Evolutionary conservation across 768 basidiomycete genomes (phyloP).

Genomic region (Termitomyces bulborhizus): DNA sequence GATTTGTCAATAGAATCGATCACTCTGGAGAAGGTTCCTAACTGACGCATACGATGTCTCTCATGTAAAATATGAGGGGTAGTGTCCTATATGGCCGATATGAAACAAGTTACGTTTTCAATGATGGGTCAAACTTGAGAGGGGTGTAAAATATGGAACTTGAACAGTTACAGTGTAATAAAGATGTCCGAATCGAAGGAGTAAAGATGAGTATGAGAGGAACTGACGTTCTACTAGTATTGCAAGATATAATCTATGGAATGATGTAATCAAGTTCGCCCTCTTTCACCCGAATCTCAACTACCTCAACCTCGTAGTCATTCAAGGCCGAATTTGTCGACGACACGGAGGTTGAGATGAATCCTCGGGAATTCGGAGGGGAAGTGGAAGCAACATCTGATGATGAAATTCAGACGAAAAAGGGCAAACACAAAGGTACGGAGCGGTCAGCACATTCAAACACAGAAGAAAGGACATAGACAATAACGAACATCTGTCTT

Average conservation of each 20-base stretch:
- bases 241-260: slow-evolving; percentile 30
- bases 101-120: background rate
- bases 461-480: slow-evolving; percentile 13
- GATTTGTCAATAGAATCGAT: too few species aligned
- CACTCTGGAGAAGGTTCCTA: too few species aligned
- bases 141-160: background rate
- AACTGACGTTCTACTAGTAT: background rate
- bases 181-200: background rate
- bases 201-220: background rate
- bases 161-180: background rate
- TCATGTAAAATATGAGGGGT: background rate
- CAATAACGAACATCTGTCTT: slow-evolving; percentile 73
- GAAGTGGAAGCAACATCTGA: slow-evolving; percentile 80
- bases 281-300: slow-evolving; percentile 79
- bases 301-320: slow-evolving; percentile 83
- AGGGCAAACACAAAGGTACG: slow-evolving; percentile 6
- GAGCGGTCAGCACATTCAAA: slow-evolving; percentile 15
- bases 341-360: slow-evolving; percentile 62
- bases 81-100: background rate
- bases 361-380: slow-evolving; percentile 62
- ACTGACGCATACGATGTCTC: too few species aligned
- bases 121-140: background rate
- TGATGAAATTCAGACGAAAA: slow-evolving; percentile 8
- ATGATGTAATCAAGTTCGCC: slow-evolving; percentile 75
- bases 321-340: slow-evolving; percentile 61